Evolutionary conservation across 2,329 filamentous ascomycete species (phyloP).

Genomic region (Arthrobotrys entomopaga): DNA sequence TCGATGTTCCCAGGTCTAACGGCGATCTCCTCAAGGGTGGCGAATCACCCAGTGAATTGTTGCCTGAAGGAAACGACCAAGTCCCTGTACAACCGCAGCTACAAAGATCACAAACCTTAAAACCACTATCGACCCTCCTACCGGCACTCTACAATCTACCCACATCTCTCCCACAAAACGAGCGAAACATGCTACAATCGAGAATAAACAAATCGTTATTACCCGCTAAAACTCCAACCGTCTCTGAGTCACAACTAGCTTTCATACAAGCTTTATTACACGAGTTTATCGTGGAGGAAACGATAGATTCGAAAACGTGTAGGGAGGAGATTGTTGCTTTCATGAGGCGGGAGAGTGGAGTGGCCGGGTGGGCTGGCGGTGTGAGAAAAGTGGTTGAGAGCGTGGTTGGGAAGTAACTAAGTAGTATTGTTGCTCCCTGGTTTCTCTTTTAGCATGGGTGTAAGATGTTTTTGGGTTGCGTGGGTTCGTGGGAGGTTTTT

Average conservation of each 20-base stretch:
- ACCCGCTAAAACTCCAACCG: constrained; percentile 20
- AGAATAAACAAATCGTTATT: constrained; percentile 55
- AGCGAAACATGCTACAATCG: constrained; percentile 52
- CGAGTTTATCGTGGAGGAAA: constrained; percentile 53
- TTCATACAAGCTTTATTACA: constrained; percentile 56
- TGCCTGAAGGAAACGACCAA: background rate
- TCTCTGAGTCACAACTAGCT: constrained; percentile 49
- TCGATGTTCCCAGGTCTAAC: background rate
- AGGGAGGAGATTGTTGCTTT: constrained; percentile 58
- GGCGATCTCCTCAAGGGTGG: background rate
- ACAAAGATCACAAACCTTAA: background rate
- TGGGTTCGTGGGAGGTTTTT: no score
- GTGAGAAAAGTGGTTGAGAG: constrained; percentile 57
- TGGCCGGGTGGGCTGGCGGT: constrained; percentile 57
- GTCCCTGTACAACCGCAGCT: background rate
- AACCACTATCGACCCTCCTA: constrained; percentile 37
- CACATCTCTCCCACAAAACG: constrained; percentile 45
- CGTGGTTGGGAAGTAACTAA: constrained; percentile 27
- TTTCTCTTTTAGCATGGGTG: background rate
- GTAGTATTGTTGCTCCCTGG: background rate
- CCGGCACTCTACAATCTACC: constrained; percentile 50
- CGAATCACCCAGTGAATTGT: background rate
- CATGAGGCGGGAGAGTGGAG: constrained; percentile 58
- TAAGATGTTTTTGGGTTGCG: no score
- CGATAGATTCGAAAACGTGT: constrained; percentile 43